These are phyloP conservation scores for Fusarium cicatricum DNA, from an alignment of 2,329 filamentous ascomycete genomes.

Conservation along the genomic window DNA sequence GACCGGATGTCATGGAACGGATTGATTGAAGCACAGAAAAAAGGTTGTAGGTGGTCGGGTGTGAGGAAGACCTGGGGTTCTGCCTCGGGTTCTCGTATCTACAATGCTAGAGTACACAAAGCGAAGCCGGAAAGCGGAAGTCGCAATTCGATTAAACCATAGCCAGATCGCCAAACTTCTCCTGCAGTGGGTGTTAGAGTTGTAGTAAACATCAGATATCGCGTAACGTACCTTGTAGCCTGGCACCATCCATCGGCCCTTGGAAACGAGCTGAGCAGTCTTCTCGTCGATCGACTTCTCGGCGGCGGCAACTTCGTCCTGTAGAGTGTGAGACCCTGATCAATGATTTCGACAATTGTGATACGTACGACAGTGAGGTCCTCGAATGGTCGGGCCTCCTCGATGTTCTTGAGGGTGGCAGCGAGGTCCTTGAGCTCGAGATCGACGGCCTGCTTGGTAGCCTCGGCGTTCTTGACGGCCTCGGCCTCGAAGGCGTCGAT, in stretches of 20 bases:
- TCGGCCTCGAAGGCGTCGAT: constrained; percentile 98
- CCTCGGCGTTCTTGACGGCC: constrained; percentile 95
- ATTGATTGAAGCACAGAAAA: constrained; percentile 34
- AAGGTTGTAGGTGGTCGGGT: constrained; percentile 39
- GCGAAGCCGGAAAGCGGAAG: constrained; percentile 54
- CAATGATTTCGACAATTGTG: background rate
- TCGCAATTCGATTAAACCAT: constrained; percentile 74
- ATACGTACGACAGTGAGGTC: constrained; percentile 94
- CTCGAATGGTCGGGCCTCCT: constrained; percentile 93
- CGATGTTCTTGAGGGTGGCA: constrained; percentile 96
- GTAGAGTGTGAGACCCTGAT: constrained; percentile 41
- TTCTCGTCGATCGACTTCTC: constrained; percentile 98
- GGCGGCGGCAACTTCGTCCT: constrained; percentile 95
- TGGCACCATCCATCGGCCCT: constrained; percentile 97
- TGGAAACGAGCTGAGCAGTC: constrained; percentile 91
- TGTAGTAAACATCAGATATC: background rate
- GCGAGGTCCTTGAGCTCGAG: constrained; percentile 92
- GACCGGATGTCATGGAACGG: constrained; percentile 1
- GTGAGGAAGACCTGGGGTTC: constrained; percentile 47
- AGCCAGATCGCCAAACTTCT: constrained; percentile 98
- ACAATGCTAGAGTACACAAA: constrained; percentile 76
- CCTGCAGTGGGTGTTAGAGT: constrained; percentile 69
- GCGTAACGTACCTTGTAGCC: constrained; percentile 88
- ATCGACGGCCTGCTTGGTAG: constrained; percentile 96
- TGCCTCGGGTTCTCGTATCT: constrained; percentile 62